These are phyloP conservation scores for Inga oerstediana DNA, from an alignment of 306 rosid genomes.

Conservation along the genomic window DNA sequence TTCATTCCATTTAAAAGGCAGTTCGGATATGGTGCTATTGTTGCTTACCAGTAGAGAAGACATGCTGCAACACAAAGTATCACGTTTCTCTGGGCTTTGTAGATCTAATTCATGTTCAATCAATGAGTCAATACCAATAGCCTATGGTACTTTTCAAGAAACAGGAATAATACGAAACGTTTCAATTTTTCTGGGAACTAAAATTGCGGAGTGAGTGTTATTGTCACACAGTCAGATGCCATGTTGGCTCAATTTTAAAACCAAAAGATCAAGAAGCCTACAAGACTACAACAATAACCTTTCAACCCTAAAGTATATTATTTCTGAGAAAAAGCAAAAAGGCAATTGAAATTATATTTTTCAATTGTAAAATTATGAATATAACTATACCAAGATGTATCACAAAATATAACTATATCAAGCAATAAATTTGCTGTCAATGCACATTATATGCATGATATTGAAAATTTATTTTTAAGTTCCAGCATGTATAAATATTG, in stretches of 20 bases:
- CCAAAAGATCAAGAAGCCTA: background rate
- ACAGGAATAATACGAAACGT: background rate
- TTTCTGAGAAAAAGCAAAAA: background rate
- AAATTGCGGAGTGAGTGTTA: background rate
- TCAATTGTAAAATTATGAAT: background rate
- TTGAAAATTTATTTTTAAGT: background rate
- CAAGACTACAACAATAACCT: background rate
- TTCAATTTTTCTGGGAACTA: background rate
- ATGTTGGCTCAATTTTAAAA: background rate
- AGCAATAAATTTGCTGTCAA: background rate
- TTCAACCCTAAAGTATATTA: background rate
- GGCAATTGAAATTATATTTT: background rate
- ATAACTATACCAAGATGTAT: too few species aligned
- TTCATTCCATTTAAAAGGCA: background rate
- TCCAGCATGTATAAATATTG: background rate
- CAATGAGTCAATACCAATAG: background rate
- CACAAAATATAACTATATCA: background rate
- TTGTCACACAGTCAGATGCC: background rate
- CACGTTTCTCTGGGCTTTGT: conserved; percentile 75
- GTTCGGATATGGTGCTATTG: background rate
- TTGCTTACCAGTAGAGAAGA: conserved; percentile 67
- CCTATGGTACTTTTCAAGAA: background rate
- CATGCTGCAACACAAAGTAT: conserved; percentile 60
- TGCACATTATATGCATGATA: background rate
- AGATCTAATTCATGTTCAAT: conserved; percentile 40